Percentiles rank a stretch among this genome's conserved stretches.
phyloP scores from a whole-genome alignment of 2,329 filamentous ascomycete genomes.

The Aspergillus sp. region DNA sequence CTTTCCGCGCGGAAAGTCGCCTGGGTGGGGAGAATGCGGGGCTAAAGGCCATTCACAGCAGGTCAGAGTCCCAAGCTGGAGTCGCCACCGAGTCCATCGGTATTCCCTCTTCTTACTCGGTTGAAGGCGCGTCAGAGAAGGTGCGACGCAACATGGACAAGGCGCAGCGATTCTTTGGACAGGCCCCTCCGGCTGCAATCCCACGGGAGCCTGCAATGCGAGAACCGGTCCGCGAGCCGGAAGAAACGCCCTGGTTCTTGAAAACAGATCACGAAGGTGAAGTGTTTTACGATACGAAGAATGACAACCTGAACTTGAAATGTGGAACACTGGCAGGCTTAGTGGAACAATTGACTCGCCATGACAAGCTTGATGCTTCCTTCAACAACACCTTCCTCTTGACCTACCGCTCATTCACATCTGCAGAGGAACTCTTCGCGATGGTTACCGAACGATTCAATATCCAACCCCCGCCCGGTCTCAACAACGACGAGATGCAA shows the following conservation, averaged over 20 bases:
- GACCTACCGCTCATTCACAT: slow-evolving; percentile 93
- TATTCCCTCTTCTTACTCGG: slow-evolving; percentile 43
- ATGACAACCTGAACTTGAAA: slow-evolving; percentile 73
- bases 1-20: slow-evolving; percentile 45
- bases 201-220: slow-evolving; percentile 37
- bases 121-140: slow-evolving; percentile 41
- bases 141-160: slow-evolving; percentile 50
- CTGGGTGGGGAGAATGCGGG: slow-evolving; percentile 32
- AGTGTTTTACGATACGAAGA: slow-evolving; percentile 84
- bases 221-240: slow-evolving; percentile 55
- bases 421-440: slow-evolving; percentile 87
- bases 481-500: slow-evolving; percentile 75
- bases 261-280: slow-evolving; percentile 85
- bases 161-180: slow-evolving; percentile 51
- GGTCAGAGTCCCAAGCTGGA: slow-evolving; percentile 42
- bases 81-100: slow-evolving; percentile 45
- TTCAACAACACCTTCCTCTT: slow-evolving; percentile 98
- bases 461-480: slow-evolving; percentile 83
- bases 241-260: slow-evolving; percentile 82
- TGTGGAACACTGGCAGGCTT: slow-evolving; percentile 86
- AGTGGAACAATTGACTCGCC: slow-evolving; percentile 91
- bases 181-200: slow-evolving; percentile 45
- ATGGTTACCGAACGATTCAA: slow-evolving; percentile 88
- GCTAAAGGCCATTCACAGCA: slow-evolving; percentile 27
- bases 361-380: slow-evolving; percentile 90